Evolutionary conservation across 768 basidiomycete genomes (phyloP).

Genomic region (Panaeolus papilionaceus): DNA sequence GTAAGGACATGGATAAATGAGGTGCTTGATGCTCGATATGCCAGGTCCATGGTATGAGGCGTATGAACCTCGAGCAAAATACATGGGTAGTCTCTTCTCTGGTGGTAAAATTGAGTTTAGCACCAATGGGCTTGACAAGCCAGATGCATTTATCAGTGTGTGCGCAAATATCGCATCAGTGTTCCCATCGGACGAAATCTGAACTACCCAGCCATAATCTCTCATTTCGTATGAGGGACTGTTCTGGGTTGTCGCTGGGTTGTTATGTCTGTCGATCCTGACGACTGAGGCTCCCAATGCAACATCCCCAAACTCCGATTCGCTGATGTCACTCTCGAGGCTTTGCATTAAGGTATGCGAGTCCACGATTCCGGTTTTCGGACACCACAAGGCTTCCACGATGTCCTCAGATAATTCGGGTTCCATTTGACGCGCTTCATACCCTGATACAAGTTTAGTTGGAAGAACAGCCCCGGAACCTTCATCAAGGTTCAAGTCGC

Average conservation of each 20-base stretch:
- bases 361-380: slow-evolving; percentile 90
- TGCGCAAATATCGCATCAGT: slow-evolving; percentile 72
- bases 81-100: slow-evolving; percentile 69
- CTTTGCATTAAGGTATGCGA: slow-evolving; percentile 85
- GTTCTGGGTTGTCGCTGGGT: slow-evolving; percentile 26
- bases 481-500: slow-evolving; percentile 15
- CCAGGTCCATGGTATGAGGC: slow-evolving; percentile 88
- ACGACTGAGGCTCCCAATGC: slow-evolving; percentile 85
- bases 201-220: slow-evolving; percentile 87
- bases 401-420: slow-evolving; percentile 82
- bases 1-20: slow-evolving; percentile 93
- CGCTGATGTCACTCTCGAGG: slow-evolving; percentile 81
- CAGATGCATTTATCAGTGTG: slow-evolving; percentile 84
- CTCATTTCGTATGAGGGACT: slow-evolving; percentile 34
- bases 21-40: slow-evolving; percentile 64
- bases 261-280: slow-evolving; percentile 73
- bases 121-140: slow-evolving; percentile 73
- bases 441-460: slow-evolving; percentile 69
- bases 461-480: slow-evolving; percentile 51
- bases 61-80: slow-evolving; percentile 86
- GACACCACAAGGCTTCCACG: slow-evolving; percentile 76
- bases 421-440: slow-evolving; percentile 75
- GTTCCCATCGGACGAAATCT: slow-evolving; percentile 63
- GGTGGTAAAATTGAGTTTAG: slow-evolving; percentile 72
- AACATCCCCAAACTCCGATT: slow-evolving; percentile 71